Base-by-base conservation (phyloP, 2,329 filamentous ascomycete genomes). In the Knufia fluminis region DNA sequence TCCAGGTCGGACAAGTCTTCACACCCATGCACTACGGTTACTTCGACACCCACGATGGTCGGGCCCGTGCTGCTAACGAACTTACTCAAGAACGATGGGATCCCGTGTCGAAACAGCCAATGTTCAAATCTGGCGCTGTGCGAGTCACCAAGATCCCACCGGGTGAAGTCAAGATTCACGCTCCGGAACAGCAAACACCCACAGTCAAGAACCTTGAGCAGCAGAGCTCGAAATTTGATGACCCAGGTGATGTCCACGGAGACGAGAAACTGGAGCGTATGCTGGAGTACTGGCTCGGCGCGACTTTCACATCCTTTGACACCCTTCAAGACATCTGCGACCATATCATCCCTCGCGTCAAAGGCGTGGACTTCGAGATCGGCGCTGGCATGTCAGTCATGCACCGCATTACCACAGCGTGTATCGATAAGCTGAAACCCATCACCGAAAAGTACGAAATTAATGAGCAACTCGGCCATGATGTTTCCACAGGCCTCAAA, bases 21-120 rank as follows among this genome's bases (percentile, higher is more conserved):
- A 64, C 67, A n/a, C 65, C 65, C 2, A 68, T 68, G 40, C 66
- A 68, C 45, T 67, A 64, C 54, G 64, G 64, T 6, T 67, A 68
- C 44, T 68, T 57, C 39, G 66, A 68, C 54, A 53, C 56, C 7
- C 57, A 60, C n/a, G 63, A 63, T 40, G 62, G 58, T 4, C 39
- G 60, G 28, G 60, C 65, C 1, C 50, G 62, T 16, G 66, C 66
- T 6, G 66, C 64, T 0, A 68, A 68, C 53, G 66, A 68, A 48
- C 56, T 68, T 9, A 68, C 66, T 9, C 57, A 22, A 62, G 60
- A 60, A 42, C 59, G 58, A 56, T 61, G 57, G 65, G 65, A 67
- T 50, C 63, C 64, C 0, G 58, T 67, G 9, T 68, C 64, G 10
- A 68, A 68, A 44, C 65, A 67, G 36, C 66, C 66, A 7, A 55